These are phyloP conservation scores for Talaromyces stipitatus DNA, from an alignment of 495 filamentous ascomycete species.

Conservation along the genomic window DNA sequence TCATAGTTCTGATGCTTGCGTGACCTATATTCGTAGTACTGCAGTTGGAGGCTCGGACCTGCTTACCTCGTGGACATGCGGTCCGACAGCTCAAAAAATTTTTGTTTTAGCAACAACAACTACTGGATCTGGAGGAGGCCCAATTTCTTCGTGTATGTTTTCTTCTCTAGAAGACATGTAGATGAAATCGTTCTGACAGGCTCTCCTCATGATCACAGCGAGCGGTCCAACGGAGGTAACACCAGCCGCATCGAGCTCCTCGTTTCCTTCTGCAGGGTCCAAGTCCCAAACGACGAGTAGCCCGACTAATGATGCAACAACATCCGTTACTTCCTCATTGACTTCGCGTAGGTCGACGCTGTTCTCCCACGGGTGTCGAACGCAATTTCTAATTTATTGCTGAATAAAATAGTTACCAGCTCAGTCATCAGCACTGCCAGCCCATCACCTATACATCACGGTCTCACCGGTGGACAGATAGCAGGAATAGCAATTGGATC, in stretches of 20 bases:
- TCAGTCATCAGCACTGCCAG: background rate
- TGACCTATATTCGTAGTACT: background rate
- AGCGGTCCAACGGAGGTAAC: background rate
- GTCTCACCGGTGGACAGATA: background rate
- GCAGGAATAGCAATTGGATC: background rate
- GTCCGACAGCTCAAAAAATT: background rate
- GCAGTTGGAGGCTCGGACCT: background rate
- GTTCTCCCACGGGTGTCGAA: background rate
- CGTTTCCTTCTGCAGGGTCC: background rate
- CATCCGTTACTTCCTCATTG: background rate
- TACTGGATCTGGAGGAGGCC: background rate
- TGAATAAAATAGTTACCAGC: background rate
- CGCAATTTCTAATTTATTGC: background rate
- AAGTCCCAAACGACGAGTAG: background rate
- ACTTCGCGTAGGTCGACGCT: background rate
- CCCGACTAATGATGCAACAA: background rate
- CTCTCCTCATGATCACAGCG: background rate
- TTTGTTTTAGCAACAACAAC: background rate
- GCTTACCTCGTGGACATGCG: background rate
- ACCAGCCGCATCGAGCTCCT: background rate
- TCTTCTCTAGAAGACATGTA: background rate
- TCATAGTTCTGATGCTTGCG: background rate
- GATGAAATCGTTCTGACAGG: background rate
- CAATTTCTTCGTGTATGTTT: background rate
- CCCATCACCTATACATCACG: background rate